Percentiles rank a stretch among this genome's conserved stretches.
These are phyloP conservation scores for Fusarium torulosum DNA, from an alignment of 2,329 filamentous ascomycete species.

Conservation along the genomic window DNA sequence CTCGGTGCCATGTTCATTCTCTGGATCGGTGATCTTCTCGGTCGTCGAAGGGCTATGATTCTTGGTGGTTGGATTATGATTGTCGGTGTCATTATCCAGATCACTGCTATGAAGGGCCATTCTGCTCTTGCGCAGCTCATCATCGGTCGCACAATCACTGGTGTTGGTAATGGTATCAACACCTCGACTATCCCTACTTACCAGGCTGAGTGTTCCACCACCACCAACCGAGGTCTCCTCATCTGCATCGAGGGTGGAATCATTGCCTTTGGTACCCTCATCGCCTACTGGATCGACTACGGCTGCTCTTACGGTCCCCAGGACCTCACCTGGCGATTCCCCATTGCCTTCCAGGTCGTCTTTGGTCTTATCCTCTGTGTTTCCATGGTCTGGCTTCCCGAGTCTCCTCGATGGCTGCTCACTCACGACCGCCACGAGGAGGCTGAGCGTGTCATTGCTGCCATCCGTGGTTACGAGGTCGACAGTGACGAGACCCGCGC, in stretches of 20 bases:
- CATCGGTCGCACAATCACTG: conserved; percentile 63
- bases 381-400: conserved; percentile 60
- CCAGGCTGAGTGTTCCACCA: conserved; percentile 66
- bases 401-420: conserved; percentile 61
- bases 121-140: conserved; percentile 62
- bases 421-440: conserved; percentile 63
- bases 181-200: conserved; percentile 67
- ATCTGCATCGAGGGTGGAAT: conserved; percentile 63
- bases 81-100: conserved; percentile 70
- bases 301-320: conserved; percentile 58
- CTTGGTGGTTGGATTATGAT: conserved; percentile 69
- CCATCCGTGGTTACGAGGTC: conserved; percentile 55
- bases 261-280: conserved; percentile 57
- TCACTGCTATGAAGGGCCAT: conserved; percentile 56
- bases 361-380: conserved; percentile 60
- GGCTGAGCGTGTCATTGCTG: conserved; percentile 49
- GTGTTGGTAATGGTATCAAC: conserved; percentile 63
- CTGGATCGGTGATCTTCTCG: conserved; percentile 65
- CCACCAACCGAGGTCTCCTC: conserved; percentile 65
- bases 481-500: conserved; percentile 68
- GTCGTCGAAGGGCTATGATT: conserved; percentile 67
- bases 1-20: conserved; percentile 63
- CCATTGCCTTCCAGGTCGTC: conserved; percentile 58
- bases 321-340: conserved; percentile 67
- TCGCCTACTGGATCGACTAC: conserved; percentile 60